Conservation (phyloP, 2,329 filamentous ascomycete genomes). For the Trichoderma brevicompactum region DNA sequence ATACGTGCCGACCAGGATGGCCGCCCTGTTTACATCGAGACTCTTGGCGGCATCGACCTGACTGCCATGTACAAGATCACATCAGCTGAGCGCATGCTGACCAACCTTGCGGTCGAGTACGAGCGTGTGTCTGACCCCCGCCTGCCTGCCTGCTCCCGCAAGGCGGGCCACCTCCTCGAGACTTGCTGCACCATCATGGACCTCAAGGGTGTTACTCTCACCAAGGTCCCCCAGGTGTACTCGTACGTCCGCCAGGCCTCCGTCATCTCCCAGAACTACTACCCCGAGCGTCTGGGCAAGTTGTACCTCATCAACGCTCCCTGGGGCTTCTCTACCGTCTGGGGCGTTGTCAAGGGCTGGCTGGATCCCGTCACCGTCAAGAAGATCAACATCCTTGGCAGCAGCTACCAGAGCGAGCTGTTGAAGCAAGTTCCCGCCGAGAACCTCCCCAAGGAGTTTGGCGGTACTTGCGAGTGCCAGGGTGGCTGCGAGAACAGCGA, state of each 20-base stretch:
- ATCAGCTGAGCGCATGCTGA: slow-evolving; percentile 87
- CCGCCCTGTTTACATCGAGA: slow-evolving; percentile 95
- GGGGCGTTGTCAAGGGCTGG: slow-evolving; percentile 87
- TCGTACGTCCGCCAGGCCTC: slow-evolving; percentile 84
- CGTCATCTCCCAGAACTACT: slow-evolving; percentile 96
- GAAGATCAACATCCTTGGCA: slow-evolving; percentile 92
- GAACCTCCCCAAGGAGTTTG: slow-evolving; percentile 86
- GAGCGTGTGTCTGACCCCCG: slow-evolving; percentile 93
- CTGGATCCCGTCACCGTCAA: slow-evolving; percentile 94
- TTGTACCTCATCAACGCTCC: slow-evolving; percentile 98
- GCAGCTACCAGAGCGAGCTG: slow-evolving; percentile 80
- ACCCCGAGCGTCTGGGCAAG: slow-evolving; percentile 94
- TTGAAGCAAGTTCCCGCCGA: slow-evolving; percentile 83
- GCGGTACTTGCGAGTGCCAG: slow-evolving; percentile 78
- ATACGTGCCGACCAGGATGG: slow-evolving; percentile 68
- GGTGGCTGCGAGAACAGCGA: slow-evolving; percentile 88
- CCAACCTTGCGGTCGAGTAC: slow-evolving; percentile 96
- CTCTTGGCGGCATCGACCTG: slow-evolving; percentile 91
- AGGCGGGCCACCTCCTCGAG: slow-evolving; percentile 86
- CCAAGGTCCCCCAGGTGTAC: slow-evolving; percentile 82
- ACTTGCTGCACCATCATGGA: slow-evolving; percentile 99
- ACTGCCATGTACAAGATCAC: slow-evolving; percentile 92
- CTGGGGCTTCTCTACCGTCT: slow-evolving; percentile 90
- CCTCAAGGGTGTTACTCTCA: slow-evolving; percentile 88
- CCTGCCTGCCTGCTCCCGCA: slow-evolving; percentile 92